Evolutionary conservation across 257 asterid genomes (phyloP), one percentile per base, ranked within the genome.

Genomic region (Scutellaria galericulata): DNA sequence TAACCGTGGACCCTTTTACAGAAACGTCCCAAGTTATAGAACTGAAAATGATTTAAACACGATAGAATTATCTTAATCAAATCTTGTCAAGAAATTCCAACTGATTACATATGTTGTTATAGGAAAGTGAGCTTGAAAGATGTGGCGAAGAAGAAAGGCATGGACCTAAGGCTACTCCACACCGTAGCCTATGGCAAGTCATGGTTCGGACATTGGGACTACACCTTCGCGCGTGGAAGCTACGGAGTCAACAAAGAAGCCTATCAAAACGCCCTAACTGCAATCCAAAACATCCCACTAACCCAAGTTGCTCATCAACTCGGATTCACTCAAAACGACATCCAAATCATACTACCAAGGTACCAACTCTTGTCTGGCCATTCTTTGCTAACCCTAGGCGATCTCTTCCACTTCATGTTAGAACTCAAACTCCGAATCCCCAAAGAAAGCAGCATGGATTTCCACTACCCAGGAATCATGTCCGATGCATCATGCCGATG

Each of bases 181-280:
- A 80, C 86, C 3, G 72, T 92, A 61, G 96, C 96, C 44, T 88
- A 88, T 60, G 91, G 92, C 1, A 87, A 87, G 24, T 81, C 99
- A 4, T 95, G 99, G 99, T 92, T 92, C 64, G 97, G 97, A 0
- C 86, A 79, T 3, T 95, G 98, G 97, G 92, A 84, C 80, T 95
- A 91, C 77, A 55, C 42, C 18, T 88, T 85, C 42, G 94, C 90
- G 37, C 89, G 89, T 22, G 97, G 96, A 66, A 81, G 86, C 80
- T 95, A 74, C 70, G 96, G 92, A n/a, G 82, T 87, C 0, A 83
- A 53, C 48, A 87, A 80, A 72, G 81, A 88, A 68, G 85, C 80
- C 80, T 83, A 95, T 18, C 83, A 79, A 67, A 78, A 48, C 8
- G 97, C 99, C 4, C 71, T 90, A 46, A 85, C 77, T 53, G 84